A percentile compares a stretch with the other conserved stretches of the same genome.
Evolutionary conservation across 2,329 filamentous ascomycete species (phyloP).

Genomic region (Cercospora sp.): DNA sequence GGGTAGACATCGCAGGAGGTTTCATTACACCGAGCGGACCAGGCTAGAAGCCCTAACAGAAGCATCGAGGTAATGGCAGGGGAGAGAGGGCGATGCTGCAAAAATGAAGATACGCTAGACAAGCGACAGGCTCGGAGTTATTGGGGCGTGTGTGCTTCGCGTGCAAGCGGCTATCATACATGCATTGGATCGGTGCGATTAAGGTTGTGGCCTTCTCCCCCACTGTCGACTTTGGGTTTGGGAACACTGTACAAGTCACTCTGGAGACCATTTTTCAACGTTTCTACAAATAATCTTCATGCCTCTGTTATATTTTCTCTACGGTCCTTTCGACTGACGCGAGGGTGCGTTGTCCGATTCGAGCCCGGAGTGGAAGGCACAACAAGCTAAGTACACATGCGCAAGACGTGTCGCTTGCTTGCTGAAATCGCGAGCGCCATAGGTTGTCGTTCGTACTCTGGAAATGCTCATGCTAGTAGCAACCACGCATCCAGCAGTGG

Average conservation of each 20-base stretch:
- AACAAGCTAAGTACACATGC: neutral
- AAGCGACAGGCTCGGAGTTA: slow-evolving; percentile 10
- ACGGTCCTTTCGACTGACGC: neutral
- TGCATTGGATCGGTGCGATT: slow-evolving; percentile 20
- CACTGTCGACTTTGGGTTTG: slow-evolving; percentile 10
- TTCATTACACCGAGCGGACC: slow-evolving; percentile 56
- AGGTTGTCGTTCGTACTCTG: neutral
- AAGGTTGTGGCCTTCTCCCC: neutral
- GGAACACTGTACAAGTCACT: slow-evolving; percentile 19
- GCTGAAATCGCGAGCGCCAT: neutral
- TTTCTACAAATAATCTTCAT: neutral
- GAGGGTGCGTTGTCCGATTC: neutral
- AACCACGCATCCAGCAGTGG: neutral
- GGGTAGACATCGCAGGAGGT: slow-evolving; percentile 95
- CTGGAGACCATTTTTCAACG: slow-evolving; percentile 8
- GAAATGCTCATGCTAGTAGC: neutral
- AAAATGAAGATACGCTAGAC: slow-evolving; percentile 10
- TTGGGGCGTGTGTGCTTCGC: slow-evolving; percentile 9
- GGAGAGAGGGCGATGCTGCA: neutral
- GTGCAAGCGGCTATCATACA: slow-evolving; percentile 21
- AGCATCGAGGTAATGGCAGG: slow-evolving; percentile 19
- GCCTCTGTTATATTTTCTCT: neutral
- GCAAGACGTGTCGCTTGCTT: neutral
- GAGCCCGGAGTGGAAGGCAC: neutral
- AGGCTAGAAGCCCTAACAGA: slow-evolving; percentile 17